Evolutionary conservation across 202 grass and related monocot species (phyloP).

Genomic region (Carex sylvatica): DNA sequence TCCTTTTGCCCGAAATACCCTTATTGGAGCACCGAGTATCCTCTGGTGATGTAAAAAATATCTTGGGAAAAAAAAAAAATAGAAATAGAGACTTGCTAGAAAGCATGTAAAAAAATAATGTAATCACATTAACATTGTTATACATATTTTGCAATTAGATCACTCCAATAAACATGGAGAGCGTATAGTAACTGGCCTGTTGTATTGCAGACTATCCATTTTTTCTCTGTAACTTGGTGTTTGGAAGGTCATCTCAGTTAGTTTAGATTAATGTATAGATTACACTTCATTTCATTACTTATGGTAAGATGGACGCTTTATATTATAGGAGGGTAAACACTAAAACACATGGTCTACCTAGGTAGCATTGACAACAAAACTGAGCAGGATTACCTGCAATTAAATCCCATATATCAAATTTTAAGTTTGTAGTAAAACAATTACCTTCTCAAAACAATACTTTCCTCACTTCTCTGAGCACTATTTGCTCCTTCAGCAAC

Average conservation of each 20-base stretch:
- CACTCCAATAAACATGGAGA: background rate
- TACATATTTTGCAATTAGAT: background rate
- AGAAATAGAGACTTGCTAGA: background rate
- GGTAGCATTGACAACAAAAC: background rate
- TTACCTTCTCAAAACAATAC: slow-evolving; percentile 86
- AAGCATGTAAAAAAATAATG: background rate
- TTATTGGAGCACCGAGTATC: background rate
- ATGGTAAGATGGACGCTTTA: background rate
- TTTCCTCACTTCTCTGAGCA: slow-evolving; percentile 7
- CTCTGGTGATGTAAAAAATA: background rate
- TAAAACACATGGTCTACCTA: background rate
- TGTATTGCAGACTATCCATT: background rate
- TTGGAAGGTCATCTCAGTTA: background rate
- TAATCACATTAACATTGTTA: background rate
- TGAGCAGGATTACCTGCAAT: background rate
- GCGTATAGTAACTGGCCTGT: background rate
- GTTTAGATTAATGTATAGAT: background rate
- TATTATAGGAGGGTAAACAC: background rate
- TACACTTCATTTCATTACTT: background rate
- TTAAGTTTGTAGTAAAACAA: slow-evolving; percentile 5
- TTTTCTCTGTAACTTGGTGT: background rate
- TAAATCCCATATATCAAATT: slow-evolving; percentile 3
- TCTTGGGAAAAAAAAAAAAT: background rate
- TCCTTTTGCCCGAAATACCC: background rate
- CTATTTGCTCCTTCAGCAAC: slow-evolving; percentile 46